phyloP scores from a whole-genome alignment of 192 early-diverging fungal genomes.

The Entrophospora sp. region DNA sequence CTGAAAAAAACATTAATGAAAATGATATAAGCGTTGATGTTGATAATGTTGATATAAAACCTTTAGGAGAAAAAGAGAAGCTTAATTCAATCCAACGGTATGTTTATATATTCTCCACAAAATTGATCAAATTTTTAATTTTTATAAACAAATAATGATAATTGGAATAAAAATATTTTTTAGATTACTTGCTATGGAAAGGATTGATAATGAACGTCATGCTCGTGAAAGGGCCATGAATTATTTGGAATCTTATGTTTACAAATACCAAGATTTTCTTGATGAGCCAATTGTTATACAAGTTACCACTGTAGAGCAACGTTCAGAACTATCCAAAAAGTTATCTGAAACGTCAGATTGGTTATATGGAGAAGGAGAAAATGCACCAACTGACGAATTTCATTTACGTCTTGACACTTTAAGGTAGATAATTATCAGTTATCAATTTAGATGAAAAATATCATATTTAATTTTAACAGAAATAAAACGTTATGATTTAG shows the following conservation, averaged over 20 bases:
- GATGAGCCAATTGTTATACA: conserved; percentile 62
- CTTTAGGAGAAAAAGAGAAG: conserved; percentile 36
- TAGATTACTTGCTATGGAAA: conserved; percentile 54
- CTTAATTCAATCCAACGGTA: conserved; percentile 28
- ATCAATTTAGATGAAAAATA: neutral
- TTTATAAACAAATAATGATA: neutral
- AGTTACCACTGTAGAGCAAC: conserved; percentile 66
- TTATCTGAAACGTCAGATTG: conserved; percentile 66
- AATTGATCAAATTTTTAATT: conserved; percentile 23
- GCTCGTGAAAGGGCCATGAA: conserved; percentile 79
- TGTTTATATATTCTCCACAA: neutral
- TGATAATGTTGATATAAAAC: conserved; percentile 43
- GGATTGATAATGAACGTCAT: conserved; percentile 56
- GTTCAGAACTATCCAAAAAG: conserved; percentile 45
- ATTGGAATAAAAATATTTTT: conserved; percentile 8
- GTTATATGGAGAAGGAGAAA: conserved; percentile 75
- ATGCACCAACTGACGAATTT: conserved; percentile 58
- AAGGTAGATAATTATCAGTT: conserved; percentile 12
- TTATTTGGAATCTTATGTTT: conserved; percentile 83
- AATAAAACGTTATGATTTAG: conserved; percentile 29
- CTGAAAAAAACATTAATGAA: conserved; percentile 14
- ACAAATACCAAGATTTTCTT: conserved; percentile 73
- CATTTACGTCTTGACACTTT: conserved; percentile 39
- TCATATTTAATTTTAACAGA: neutral
- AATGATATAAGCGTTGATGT: conserved; percentile 35